Base-by-base conservation (phyloP, 306 rosid species). In the Sechiopsis laciniata region DNA sequence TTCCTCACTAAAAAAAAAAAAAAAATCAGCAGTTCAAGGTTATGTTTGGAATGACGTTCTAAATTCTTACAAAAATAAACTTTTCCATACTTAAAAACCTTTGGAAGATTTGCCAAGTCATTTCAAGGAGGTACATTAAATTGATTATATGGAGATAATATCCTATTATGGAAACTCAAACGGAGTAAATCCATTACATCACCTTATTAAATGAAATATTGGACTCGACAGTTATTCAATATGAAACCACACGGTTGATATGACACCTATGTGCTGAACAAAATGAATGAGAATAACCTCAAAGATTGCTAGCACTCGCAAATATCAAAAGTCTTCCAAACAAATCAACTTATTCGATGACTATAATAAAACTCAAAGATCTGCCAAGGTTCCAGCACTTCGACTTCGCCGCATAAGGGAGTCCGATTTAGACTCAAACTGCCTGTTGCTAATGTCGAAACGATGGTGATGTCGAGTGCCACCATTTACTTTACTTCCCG, bases 371-470 rank as follows among this genome's bases (percentile, higher is more conserved):
- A 29, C 83, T 90, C 91, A 93, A 42, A 84, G 19, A 76, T 80
- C 84, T 73, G 79, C 90, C 75, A 94, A 74, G 55, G 83, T 84
- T 52, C 92, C 96, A 82, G 86, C 96, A 40, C 98, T 90, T 75
- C 82, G 88, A 75, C 90, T 94, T 84, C 89, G 82, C 74, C 88
- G 91, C 74, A 94, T 90, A 4, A 83, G 72, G 55, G 52, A 62
- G 35, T 70, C 83, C n/a, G 80, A 71, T 22, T 29, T 60, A 13
- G 73, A 42, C 83, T 73, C 82, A 59, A 51, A 45, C 13, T 37
- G 76, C 82, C 75, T 86, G 82, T 57, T 76, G 56, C 82, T 82
- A 15, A 69, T 37, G 20, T 87, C 95, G 9, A 82, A 15, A 56
- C 74, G 73, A 72, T 75, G 62, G 58, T 75, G 67, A 26, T 55